phyloP scores from a whole-genome alignment of 768 basidiomycete genomes.

The Calocybe gangraenosa region DNA sequence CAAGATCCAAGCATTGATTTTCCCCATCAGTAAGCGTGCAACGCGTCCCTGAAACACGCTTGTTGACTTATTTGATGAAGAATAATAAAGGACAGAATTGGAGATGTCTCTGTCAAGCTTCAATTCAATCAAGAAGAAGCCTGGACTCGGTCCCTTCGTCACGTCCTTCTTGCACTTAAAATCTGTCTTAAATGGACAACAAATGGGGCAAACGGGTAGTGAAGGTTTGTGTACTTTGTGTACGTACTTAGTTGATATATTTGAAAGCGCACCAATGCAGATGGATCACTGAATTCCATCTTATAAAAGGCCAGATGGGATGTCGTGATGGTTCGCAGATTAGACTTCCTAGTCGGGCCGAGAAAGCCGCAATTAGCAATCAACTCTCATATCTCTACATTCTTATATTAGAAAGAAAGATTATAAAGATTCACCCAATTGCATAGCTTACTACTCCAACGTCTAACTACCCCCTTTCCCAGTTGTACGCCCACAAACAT shows the following conservation, averaged over 20 bases:
- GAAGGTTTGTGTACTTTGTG: too few species aligned
- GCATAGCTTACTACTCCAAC: neutral
- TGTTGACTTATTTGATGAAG: conserved; percentile 35
- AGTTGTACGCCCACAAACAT: conserved; percentile 1
- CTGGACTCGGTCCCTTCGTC: conserved; percentile 92
- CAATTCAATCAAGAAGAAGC: conserved; percentile 94
- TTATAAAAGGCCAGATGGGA: neutral
- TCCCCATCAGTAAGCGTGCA: conserved; percentile 73
- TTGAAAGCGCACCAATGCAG: too few species aligned
- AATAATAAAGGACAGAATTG: conserved; percentile 91
- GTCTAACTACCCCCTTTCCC: neutral
- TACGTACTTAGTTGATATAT: too few species aligned
- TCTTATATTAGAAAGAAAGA: too few species aligned
- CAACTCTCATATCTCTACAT: conserved; percentile 1
- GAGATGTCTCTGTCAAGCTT: conserved; percentile 89
- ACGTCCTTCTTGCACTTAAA: conserved; percentile 86
- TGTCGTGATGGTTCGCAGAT: too few species aligned
- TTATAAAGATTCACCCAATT: conserved; percentile 14
- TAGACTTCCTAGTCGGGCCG: conserved; percentile 7
- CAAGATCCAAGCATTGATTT: conserved; percentile 73
- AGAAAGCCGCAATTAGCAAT: conserved; percentile 14
- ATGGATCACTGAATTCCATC: neutral
- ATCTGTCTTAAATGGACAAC: conserved; percentile 86
- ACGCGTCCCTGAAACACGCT: conserved; percentile 1
- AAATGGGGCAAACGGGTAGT: conserved; percentile 62